Evolutionary conservation across 2,329 filamentous ascomycete genomes (phyloP), one percentile per base, ranked within the genome.

Genomic region (Colletotrichum liriopes): DNA sequence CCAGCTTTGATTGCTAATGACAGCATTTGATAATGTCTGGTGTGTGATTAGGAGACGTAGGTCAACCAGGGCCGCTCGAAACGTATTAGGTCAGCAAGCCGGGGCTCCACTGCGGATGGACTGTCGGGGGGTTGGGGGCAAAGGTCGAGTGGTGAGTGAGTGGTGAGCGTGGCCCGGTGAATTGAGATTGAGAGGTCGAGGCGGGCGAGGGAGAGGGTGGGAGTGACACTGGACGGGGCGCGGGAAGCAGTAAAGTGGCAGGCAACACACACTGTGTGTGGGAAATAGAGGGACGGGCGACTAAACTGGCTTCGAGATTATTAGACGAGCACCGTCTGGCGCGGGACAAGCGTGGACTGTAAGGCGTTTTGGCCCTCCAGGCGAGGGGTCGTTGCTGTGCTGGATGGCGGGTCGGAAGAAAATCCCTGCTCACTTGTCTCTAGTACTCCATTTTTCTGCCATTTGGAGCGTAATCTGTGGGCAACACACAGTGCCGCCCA

Each of bases 31-130:
- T 75, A 75, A 73, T 74, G 75, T 70, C 74, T 72, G 59, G 73
- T 77, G 71, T 77, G 77, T 77, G 79, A 73, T 77, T 77, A 78
- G 77, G 77, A 79, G 77, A 76, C 76, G 74, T 76, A 73, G 67
- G 67, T 72, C 47, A 69, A 72, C 73, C 66, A 75, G 77, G 76
- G 77, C 77, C 72, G 60, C 67, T 68, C 58, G 66, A 64, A 63
- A 58, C 55, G 45, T 23, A 71, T 78, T 78, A 77, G 65, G 63
- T 78, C 77, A 78, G 74, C 76, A 75, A 56, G 58, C 59, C 43
- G 69, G 69, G 64, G 58, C 71, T 63, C 71, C 67, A 61, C 62
- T 67, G 61, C 45, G 60, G 61, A 73, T 69, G 55, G 62, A 52
- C 47, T 29, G 41, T 55, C n/a, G 37, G 67, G 71, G 59, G 71